Evolutionary conservation across 768 basidiomycete species (phyloP).

Genomic region (Kwoniella dendrophila): DNA sequence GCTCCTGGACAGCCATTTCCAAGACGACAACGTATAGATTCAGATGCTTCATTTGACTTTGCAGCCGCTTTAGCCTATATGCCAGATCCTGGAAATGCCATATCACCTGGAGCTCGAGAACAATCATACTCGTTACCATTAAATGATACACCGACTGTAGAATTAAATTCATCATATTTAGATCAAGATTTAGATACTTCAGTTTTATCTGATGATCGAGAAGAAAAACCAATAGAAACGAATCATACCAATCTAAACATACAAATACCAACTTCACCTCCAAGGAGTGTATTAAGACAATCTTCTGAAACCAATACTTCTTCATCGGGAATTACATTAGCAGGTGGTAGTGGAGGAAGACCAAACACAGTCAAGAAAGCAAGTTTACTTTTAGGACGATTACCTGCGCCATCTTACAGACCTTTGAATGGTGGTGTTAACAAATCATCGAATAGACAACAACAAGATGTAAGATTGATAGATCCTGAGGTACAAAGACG

Average conservation of each 20-base stretch:
- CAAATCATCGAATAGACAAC: neutral
- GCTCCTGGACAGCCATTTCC: neutral
- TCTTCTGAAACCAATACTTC: no score
- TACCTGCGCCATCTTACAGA: neutral
- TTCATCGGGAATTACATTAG: neutral
- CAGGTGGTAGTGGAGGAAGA: neutral
- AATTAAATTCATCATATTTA: constrained; percentile 19
- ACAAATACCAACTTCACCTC: no score
- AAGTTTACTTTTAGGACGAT: neutral
- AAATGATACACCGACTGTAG: neutral
- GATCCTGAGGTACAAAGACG: neutral
- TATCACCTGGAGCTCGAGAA: neutral
- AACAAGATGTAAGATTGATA: neutral
- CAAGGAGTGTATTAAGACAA: no score
- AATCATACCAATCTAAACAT: no score
- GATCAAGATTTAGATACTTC: constrained; percentile 12
- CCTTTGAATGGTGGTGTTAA: neutral
- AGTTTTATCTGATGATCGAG: constrained; percentile 24
- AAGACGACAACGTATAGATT: neutral
- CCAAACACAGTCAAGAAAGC: neutral
- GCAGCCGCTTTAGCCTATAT: constrained; percentile 12
- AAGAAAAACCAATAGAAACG: no score
- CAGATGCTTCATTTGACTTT: constrained; percentile 16
- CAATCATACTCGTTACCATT: neutral
- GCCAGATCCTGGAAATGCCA: neutral